A percentile compares a stretch with the other conserved stretches of the same genome.
phyloP scores from a whole-genome alignment of 2,329 filamentous ascomycete species.

The Arthrobotrys megalospora region DNA sequence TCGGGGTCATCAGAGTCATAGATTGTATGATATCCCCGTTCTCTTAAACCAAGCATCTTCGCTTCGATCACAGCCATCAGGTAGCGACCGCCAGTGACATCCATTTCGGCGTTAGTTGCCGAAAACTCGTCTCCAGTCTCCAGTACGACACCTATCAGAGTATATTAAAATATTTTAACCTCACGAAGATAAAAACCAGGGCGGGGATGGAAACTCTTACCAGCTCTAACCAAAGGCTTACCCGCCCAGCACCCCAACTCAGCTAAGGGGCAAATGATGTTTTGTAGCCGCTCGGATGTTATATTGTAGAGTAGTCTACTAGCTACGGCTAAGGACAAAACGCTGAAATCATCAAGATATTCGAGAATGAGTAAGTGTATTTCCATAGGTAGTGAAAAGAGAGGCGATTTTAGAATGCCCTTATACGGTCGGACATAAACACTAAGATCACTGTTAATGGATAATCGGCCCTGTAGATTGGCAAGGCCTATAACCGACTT shows the following conservation, averaged over 20 bases:
- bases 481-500: not conserved
- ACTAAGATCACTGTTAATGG: not conserved
- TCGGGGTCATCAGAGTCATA: conserved; percentile 41
- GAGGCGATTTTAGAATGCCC: not conserved
- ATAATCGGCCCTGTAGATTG: not conserved
- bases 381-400: conserved; percentile 25
- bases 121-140: conserved; percentile 3
- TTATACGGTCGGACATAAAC: not conserved
- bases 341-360: conserved; percentile 33
- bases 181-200: not conserved
- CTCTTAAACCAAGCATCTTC: conserved; percentile 24
- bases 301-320: conserved; percentile 18
- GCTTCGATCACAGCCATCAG: conserved; percentile 15
- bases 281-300: conserved; percentile 9
- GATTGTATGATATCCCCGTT: conserved; percentile 43
- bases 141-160: conserved; percentile 10
- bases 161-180: not conserved
- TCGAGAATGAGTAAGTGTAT: conserved; percentile 28
- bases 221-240: conserved; percentile 32
- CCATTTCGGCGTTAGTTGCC: not conserved
- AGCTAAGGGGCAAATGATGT: conserved; percentile 39
- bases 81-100: conserved; percentile 15
- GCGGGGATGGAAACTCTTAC: not conserved
- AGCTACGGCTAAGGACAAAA: conserved; percentile 18
- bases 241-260: conserved; percentile 48